Evolutionary conservation across 495 filamentous ascomycete species (phyloP).

Genomic region (Oidiodendron maius): DNA sequence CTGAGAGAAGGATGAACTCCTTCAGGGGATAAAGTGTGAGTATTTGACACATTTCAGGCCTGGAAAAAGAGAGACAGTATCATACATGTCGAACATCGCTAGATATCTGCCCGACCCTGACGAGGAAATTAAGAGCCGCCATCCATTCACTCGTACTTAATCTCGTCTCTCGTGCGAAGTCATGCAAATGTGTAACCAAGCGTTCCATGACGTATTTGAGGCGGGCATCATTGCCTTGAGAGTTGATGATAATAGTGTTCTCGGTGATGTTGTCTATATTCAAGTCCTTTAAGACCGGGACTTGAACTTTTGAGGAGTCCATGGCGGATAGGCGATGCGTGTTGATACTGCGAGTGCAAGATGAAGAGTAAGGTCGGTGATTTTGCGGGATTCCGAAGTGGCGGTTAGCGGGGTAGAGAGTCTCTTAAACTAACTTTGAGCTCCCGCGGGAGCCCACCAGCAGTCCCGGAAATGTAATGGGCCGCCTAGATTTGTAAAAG

Average conservation of each 20-base stretch:
- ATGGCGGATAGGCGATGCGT: too few species aligned
- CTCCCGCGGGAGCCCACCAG: too few species aligned
- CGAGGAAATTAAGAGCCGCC: conserved; percentile 63
- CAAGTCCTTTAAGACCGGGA: conserved; percentile 63
- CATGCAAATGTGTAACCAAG: conserved; percentile 74
- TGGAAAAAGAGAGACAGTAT: conserved; percentile 1
- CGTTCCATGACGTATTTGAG: conserved; percentile 68
- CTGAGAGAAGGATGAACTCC: conserved; percentile 94
- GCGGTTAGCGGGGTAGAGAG: too few species aligned
- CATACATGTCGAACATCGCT: conserved; percentile 62
- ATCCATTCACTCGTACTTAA: conserved; percentile 79
- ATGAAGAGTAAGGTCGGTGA: too few species aligned
- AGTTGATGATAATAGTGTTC: conserved; percentile 70
- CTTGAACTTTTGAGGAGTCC: conserved; percentile 45
- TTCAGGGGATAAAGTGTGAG: conserved; percentile 23
- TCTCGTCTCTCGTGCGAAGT: conserved; percentile 76
- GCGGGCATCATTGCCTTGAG: conserved; percentile 56
- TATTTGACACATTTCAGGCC: neutral
- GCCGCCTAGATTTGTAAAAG: too few species aligned
- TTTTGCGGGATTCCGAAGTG: too few species aligned
- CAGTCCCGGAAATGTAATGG: too few species aligned
- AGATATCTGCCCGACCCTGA: conserved; percentile 66
- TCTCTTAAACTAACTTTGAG: too few species aligned
- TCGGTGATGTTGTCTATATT: conserved; percentile 81
- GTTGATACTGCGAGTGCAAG: too few species aligned